A percentile compares a stretch with the other conserved stretches of the same genome.
Conservation (phyloP, 495 filamentous ascomycete species). For the Lichina pygmaea region DNA sequence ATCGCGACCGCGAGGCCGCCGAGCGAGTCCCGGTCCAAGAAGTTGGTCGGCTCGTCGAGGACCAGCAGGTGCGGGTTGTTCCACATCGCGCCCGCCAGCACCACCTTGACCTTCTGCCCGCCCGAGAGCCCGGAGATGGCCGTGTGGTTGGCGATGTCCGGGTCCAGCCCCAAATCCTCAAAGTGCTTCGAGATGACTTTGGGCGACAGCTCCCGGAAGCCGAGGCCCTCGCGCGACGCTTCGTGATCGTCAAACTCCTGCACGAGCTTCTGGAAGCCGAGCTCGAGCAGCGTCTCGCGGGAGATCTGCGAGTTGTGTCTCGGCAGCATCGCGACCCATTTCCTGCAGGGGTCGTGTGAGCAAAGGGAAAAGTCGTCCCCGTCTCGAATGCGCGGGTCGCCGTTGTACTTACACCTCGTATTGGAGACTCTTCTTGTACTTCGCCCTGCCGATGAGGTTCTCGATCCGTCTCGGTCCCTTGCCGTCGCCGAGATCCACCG, state of each 20-base stretch:
- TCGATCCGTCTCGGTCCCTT: conserved; percentile 56
- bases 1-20: conserved; percentile 90
- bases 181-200: conserved; percentile 94
- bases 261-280: conserved; percentile 74
- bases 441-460: conserved; percentile 79
- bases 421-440: conserved; percentile 98
- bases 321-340: conserved; percentile 69
- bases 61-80: conserved; percentile 95
- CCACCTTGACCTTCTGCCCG: conserved; percentile 99
- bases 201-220: conserved; percentile 75
- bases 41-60: conserved; percentile 97
- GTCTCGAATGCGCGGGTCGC: too few relatives aligned
- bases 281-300: conserved; percentile 64
- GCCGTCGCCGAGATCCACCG: conserved; percentile 59
- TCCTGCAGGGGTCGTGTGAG: conserved; percentile 18
- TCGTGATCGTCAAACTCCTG: conserved; percentile 99
- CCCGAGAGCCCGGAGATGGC: conserved; percentile 90
- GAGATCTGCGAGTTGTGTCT: conserved; percentile 86
- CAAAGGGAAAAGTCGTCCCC: background rate
- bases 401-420: conserved; percentile 54
- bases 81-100: conserved; percentile 95
- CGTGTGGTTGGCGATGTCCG: conserved; percentile 96
- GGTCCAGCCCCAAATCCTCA: conserved; percentile 83
- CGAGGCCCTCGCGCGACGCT: conserved; percentile 86
- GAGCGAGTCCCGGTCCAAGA: conserved; percentile 89